Evolutionary conservation across 805 yeast genomes (phyloP), one percentile per base, ranked within the genome.

Genomic region (Wickerhamomyces xylosicus): DNA sequence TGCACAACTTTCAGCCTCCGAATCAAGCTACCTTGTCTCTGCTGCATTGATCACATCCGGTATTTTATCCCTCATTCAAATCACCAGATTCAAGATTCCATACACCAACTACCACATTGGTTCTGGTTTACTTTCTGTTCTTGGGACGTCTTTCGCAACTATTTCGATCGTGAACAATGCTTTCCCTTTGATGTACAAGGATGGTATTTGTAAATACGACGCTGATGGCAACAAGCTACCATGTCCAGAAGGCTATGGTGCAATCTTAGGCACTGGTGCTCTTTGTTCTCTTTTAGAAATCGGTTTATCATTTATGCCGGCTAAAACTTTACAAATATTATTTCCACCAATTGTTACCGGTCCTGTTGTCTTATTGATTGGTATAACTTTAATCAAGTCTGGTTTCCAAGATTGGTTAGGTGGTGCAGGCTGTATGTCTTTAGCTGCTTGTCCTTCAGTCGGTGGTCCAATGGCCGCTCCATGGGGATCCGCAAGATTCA

Each of bases 331-430:
- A 47, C 87, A 83, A 58, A 77, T 66, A 44, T 54, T 85, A 28
- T 87, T 87, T 65, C 96, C 97, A 17, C 83, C 92, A 29, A 64
- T 85, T 35, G 96, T 87, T 44, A 86, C 95, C 16, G 96, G 97
- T 41, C 92, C 95, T 7, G 95, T 87, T 36, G 95, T 87, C 27
- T 62, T 87, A 37, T 69, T 87, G 19, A 86, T 87, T 58, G 97
- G 96, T 48, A 67, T 80, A 28, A 67, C 72, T 20, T 69, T 87
- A 47, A 68, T 86, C 42, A 66, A 69, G 49, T 58, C 85, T 31
- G 96, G 94, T 10, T 82, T 87, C 59, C 61, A 75, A 54, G 86
- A 87, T 58, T 85, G 92, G 80, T 79, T 75, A 31, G 97, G 97
- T 48, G 97, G 97, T 37, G 68, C 86, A 13, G 80, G 79, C 27